Evolutionary conservation across 1,139 yeast genomes (phyloP), one percentile per base, ranked within the genome.

Genomic region (Hansenula anomala): DNA sequence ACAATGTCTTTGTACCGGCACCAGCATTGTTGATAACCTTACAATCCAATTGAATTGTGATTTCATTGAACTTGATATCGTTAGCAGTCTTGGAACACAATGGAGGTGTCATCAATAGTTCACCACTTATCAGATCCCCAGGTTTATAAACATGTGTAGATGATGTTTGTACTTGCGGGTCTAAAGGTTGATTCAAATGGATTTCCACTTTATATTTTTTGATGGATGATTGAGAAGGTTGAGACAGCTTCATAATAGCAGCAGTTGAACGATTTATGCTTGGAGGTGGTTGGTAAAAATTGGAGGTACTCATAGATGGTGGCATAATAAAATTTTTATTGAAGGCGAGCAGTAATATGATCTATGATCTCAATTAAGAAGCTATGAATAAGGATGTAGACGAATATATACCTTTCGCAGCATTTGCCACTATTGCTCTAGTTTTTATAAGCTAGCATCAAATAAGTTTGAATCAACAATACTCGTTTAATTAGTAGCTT

Each of bases 41-140:
- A 13, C 34, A 32, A 8, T 24, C 11, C 23, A 32, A 17, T 15
- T 27, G 16, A 6, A 32, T 32, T 17, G 28, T 6, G 6, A 32
- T 18, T 17, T 32, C 34, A 32, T 32, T 32, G 13, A 16, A 32
- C 13, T 17, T 24, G 2, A 32, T 24, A 20, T 20, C 22, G 9
- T 20, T 20, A 20, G 6, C n/a, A n/a, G n/a, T 6, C 9, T 20
- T 20, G 22, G 22, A 20, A 20, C 22, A 20, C 6, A 6, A 7
- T 11, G 34, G 34, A 6, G 34, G 34, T 3, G 12, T 24, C 13
- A 50, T 34, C 1, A 37, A 22, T 2, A 48, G 35, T 18, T 38
- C 39, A 9, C 54, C 54, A 15, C 34, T 31, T 3, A 50, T 33
- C 3, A 34, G 30, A 10, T 50, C 51, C 10, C 51, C 49, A 2